Evolutionary conservation across 352 stramenopile species (phyloP), one percentile per base, ranked within the genome.

Genomic region (Pythium vanterpoolii): DNA sequence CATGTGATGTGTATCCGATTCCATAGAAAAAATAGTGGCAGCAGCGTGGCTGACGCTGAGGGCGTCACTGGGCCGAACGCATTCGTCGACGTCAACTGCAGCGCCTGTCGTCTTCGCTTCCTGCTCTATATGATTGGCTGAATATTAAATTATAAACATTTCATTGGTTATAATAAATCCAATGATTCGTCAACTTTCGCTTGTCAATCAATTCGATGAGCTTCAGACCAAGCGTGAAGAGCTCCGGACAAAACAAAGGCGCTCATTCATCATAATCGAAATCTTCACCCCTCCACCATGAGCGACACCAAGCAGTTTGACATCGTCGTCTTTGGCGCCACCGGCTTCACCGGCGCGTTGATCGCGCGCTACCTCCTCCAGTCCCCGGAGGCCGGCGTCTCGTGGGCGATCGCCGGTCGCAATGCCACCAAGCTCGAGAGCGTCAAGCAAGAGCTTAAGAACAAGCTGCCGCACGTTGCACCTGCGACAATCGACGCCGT

Each of bases 361-460:
- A 79, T 91, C 27, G 74, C 77, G 6, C 71, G 71, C 21, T 93
- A 95, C 63, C 74, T 84, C 13, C 84, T 84, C 34, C 60, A 67
- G 43, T 63, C 80, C 47, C 13, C 43, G 5, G 79, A 90, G 51
- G 77, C 71, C 4, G 69, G 47, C 4, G 46, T 96, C 40, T 87
- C 89, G 46, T 97, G 90, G 90, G 90, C 92, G 6, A 74, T 98
- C 39, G 92, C 89, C 1, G 92, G 78, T 7, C 76, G 92, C 62
- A 96, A 74, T 33, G 59, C 80, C 52, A 38, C 58, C 5, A 97
- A 96, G 62, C 66, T 98, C 28, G 59, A 76, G 52, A 52, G 77
- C 53, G 33, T 84, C 31, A 87, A 90, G 64, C 34, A 79, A 27
- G 57, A 63, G 31, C 69, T 89, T 24, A 86, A 86, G 64, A 13